These are phyloP conservation scores for Penicillium sp. DNA, from an alignment of 2,329 filamentous ascomycete genomes.

Conservation along the genomic window DNA sequence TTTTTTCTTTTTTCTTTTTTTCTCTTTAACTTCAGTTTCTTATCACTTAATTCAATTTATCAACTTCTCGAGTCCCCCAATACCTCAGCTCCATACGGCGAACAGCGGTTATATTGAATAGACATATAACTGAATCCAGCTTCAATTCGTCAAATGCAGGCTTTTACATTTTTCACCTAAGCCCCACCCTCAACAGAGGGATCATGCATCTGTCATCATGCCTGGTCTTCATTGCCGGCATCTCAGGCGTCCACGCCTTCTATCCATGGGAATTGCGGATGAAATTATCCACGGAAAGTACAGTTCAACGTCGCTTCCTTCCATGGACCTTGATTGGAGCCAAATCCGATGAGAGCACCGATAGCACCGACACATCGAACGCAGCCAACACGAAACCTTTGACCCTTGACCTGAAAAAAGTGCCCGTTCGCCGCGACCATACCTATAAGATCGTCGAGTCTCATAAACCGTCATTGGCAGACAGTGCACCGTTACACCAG, in stretches of 20 bases:
- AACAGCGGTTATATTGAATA: neutral
- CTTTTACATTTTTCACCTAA: neutral
- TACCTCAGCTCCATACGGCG: neutral
- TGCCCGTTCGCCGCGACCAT: conserved; percentile 47
- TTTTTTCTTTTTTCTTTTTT: neutral
- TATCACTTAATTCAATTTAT: neutral
- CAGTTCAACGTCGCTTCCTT: conserved; percentile 32
- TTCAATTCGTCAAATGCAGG: conserved; percentile 8
- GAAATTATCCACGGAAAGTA: conserved; percentile 11
- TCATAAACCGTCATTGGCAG: conserved; percentile 38
- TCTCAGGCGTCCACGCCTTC: conserved; percentile 42
- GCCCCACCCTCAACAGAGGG: conserved; percentile 14
- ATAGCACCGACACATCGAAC: neutral
- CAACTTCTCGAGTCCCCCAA: neutral
- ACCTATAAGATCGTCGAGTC: conserved; percentile 46
- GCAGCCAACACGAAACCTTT: conserved; percentile 17
- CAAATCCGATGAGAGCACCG: conserved; percentile 12
- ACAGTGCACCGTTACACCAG: conserved; percentile 52
- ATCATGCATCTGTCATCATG: conserved; percentile 41
- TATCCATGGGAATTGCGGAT: conserved; percentile 40
- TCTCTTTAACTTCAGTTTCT: neutral
- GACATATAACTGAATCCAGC: neutral
- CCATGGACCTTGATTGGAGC: conserved; percentile 26
- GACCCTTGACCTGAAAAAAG: conserved; percentile 39
- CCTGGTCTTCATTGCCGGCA: conserved; percentile 28